A percentile compares a stretch with the other conserved stretches of the same genome.
These are phyloP conservation scores for Quercus robur DNA, from an alignment of 306 rosid genomes.

Conservation along the genomic window DNA sequence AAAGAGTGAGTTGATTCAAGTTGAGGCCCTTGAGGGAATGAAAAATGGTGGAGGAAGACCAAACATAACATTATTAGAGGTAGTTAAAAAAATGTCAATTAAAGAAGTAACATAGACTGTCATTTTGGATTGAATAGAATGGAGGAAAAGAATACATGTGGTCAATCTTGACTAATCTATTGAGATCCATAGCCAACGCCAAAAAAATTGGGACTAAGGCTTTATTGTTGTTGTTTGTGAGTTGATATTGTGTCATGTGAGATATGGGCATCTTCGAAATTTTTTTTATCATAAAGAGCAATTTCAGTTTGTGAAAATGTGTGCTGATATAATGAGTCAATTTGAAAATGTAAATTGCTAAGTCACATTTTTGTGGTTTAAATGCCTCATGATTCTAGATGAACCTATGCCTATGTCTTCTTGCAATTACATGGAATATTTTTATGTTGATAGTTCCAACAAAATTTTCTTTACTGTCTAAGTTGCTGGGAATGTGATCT, in stretches of 20 bases:
- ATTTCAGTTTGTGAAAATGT: not conserved
- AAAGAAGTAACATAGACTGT: no score
- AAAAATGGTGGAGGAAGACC: no score
- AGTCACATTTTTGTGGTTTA: not conserved
- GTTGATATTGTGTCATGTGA: not conserved
- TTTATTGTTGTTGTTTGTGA: no score
- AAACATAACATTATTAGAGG: no score
- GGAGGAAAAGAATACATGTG: no score
- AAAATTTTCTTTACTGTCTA: slow-evolving; percentile 6
- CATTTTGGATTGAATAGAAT: no score
- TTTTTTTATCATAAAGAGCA: not conserved
- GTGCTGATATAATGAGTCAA: slow-evolving; percentile 7
- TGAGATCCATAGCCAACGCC: no score
- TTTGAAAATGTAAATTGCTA: not conserved
- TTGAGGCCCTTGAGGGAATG: no score
- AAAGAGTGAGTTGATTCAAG: no score
- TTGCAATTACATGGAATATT: not conserved
- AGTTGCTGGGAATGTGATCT: slow-evolving; percentile 25
- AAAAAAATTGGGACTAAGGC: no score
- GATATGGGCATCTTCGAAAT: not conserved
- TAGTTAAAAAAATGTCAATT: no score
- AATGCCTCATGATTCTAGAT: not conserved
- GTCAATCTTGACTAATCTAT: no score
- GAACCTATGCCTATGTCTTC: not conserved
- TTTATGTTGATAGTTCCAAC: slow-evolving; percentile 12